These are phyloP conservation scores for Fusarium luffae DNA, from an alignment of 2,329 filamentous ascomycete genomes.

Conservation along the genomic window DNA sequence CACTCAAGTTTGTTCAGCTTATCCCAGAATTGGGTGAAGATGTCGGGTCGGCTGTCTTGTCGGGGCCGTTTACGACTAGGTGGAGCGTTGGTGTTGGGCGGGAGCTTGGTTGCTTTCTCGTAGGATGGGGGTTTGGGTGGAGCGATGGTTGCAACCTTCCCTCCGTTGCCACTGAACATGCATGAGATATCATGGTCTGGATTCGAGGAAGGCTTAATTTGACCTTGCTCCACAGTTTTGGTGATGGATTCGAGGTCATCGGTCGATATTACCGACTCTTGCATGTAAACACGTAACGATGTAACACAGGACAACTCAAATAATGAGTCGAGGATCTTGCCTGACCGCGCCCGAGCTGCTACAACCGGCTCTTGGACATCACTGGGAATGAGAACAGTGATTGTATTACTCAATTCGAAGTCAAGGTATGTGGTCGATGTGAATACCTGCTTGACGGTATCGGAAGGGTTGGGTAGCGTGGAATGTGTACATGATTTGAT, in stretches of 20 bases:
- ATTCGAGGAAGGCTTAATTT: constrained; percentile 1
- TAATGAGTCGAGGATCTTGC: constrained; percentile 9
- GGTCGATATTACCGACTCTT: neutral
- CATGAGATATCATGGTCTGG: constrained; percentile 2
- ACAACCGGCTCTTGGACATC: constrained; percentile 6
- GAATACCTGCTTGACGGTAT: neutral
- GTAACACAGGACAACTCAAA: neutral
- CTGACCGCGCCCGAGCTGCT: constrained; percentile 7
- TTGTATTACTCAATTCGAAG: neutral
- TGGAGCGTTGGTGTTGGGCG: neutral
- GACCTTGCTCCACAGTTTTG: neutral
- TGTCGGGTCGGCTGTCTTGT: constrained; percentile 9
- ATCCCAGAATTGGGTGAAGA: constrained; percentile 5
- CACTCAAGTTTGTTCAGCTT: constrained; percentile 17
- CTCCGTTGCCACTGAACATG: constrained; percentile 8
- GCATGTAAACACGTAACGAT: neutral
- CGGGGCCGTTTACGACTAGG: constrained; percentile 8
- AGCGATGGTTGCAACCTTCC: neutral
- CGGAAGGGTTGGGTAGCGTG: neutral
- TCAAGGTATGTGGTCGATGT: neutral
- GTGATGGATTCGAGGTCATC: neutral
- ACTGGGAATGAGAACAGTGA: constrained; percentile 10
- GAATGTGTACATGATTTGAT: constrained; percentile 3
- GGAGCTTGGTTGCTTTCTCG: neutral
- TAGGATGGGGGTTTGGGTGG: constrained; percentile 7